Evolutionary conservation across 1,139 yeast genomes (phyloP).

Genomic region (Hyphopichia burtonii): DNA sequence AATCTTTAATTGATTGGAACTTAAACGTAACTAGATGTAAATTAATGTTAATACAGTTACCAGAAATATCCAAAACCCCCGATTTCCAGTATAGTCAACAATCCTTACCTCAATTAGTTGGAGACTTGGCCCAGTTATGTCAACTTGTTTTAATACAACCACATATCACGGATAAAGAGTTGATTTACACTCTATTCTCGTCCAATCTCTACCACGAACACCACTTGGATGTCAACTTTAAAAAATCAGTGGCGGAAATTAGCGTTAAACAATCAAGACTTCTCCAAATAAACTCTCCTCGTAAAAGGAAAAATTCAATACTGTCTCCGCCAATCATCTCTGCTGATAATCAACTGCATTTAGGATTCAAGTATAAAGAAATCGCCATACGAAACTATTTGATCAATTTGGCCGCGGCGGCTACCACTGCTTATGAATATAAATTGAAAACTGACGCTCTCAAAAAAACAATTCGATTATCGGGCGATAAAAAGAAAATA

Average conservation of each 20-base stretch:
- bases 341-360: slow-evolving; percentile 27
- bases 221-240: slow-evolving; percentile 43
- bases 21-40: slow-evolving; percentile 47
- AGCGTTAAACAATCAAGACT: slow-evolving; percentile 51
- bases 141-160: slow-evolving; percentile 43
- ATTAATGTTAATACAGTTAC: slow-evolving; percentile 38
- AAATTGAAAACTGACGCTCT: slow-evolving; percentile 37
- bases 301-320: slow-evolving; percentile 15
- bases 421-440: slow-evolving; percentile 54
- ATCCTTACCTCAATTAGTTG: slow-evolving; percentile 42
- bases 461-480: slow-evolving; percentile 22
- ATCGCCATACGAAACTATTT: slow-evolving; percentile 51
- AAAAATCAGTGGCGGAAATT: slow-evolving; percentile 50
- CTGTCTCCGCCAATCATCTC: slow-evolving; percentile 30
- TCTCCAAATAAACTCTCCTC: slow-evolving; percentile 37
- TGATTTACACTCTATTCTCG: slow-evolving; percentile 39
- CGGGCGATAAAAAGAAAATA: slow-evolving; percentile 32
- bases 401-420: slow-evolving; percentile 54
- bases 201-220: slow-evolving; percentile 50
- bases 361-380: slow-evolving; percentile 42
- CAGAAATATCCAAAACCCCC: slow-evolving; percentile 39
- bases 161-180: slow-evolving; percentile 43
- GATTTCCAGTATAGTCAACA: slow-evolving; percentile 33
- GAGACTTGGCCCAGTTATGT: slow-evolving; percentile 43
- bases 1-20: slow-evolving; percentile 47